Conservation (phyloP, 1,284 basidiomycete genomes). For the Naganishia sp. region DNA sequence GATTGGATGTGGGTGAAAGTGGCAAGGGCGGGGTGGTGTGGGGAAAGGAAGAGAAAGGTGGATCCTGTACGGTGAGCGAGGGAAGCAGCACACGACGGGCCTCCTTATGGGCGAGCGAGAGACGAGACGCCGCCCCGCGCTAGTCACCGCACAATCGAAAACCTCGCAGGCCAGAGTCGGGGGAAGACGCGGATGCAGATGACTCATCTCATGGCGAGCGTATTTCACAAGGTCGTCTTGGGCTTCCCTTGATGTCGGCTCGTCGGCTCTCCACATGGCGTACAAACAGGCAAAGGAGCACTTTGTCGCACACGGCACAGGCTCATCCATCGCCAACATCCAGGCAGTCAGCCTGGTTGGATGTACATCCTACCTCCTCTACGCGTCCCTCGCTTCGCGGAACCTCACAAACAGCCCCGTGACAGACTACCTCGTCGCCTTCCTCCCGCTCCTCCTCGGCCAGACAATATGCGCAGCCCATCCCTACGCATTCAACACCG, state of each 20-base stretch:
- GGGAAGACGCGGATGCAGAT: conserved; percentile 9
- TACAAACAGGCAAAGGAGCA: conserved; percentile 86
- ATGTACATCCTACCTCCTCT: conserved; percentile 70
- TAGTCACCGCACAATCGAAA: conserved; percentile 12
- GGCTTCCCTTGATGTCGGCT: neutral
- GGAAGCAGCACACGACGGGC: too few relatives aligned
- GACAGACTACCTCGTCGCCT: conserved; percentile 66
- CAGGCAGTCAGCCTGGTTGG: conserved; percentile 72
- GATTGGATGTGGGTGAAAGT: neutral
- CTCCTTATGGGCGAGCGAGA: too few relatives aligned
- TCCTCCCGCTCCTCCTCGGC: conserved; percentile 73
- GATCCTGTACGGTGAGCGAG: neutral
- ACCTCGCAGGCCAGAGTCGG: conserved; percentile 2
- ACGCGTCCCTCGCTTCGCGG: conserved; percentile 60
- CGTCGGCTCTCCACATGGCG: conserved; percentile 40
- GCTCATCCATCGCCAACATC: conserved; percentile 72
- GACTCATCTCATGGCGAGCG: neutral
- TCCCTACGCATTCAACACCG: conserved; percentile 60
- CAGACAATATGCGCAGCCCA: conserved; percentile 71
- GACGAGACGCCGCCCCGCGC: neutral
- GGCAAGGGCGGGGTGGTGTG: conserved; percentile 10
- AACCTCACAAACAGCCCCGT: conserved; percentile 51
- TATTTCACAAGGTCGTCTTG: neutral
- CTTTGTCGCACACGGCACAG: conserved; percentile 78
- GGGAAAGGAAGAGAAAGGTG: conserved; percentile 2